Evolutionary conservation across 495 filamentous ascomycete genomes (phyloP), one percentile per base, ranked within the genome.

Genomic region (Penicillium tannophilum): DNA sequence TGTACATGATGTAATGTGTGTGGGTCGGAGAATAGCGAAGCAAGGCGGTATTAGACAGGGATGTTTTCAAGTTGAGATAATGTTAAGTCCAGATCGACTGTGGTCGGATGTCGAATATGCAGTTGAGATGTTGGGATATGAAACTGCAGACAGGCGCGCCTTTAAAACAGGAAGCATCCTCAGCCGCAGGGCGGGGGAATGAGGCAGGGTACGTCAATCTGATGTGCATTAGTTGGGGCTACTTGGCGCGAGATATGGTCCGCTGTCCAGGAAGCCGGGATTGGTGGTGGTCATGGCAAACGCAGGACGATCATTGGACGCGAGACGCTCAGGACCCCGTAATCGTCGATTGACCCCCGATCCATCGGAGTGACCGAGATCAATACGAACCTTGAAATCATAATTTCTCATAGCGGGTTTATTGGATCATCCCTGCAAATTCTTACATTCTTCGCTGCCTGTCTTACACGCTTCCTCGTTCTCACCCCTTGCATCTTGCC

Each of bases 1-100:
- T 77, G 71, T 79, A 79, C 49, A 67, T 69, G 69, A 73, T 79
- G 41, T 47, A 69, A 59, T 26, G 24, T 30, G 46, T 14, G 46
- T 30, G 14, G 11, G 10, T 41, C 6, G 39, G 14, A 41, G 14
- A 41, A 24, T 19, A 41, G 31, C 12, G 17, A 52, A 28, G 6
- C 28, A 28, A 14, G 28, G 50, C 3, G 4, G 6, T 4, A 20
- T 6, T 8, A 31, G 12, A 51, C 49, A 41, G 42, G 20, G 7
- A 31, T 23, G 44, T 44, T 9, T 33, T 16, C 20, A 36, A 54
- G n/a, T 35, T 33, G 28, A 23, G 20, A 7, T 33, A n/a, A 24
- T 33, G 26, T 50, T 23, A 2, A 11, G 28, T 7, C 28, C 28
- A 28, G 45, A 24, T 24, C 9, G 16, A 26, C 4, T 9, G 45